Evolutionary conservation across 148 eudicot species (phyloP).

Genomic region (Fallopia convolvulus): DNA sequence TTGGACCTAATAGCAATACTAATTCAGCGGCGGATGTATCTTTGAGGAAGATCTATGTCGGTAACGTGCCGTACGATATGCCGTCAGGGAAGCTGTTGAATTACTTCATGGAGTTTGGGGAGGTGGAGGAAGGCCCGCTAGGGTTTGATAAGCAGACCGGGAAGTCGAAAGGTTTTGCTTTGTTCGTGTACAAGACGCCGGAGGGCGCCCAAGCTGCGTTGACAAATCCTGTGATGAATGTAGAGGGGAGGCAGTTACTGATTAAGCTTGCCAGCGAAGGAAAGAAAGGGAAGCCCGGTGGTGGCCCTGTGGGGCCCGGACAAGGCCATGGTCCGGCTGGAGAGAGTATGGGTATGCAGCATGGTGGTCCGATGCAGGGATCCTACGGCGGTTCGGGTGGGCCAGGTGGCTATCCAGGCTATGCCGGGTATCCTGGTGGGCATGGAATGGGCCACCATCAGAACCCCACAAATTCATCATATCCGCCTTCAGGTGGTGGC

Average conservation of each 20-base stretch:
- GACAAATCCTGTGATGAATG: constrained; percentile 45
- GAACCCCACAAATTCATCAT: constrained; percentile 26
- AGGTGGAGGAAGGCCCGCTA: constrained; percentile 75
- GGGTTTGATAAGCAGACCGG: constrained; percentile 80
- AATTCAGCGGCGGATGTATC: constrained; percentile 27
- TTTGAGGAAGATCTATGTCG: constrained; percentile 61
- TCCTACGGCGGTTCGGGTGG: constrained; percentile 20
- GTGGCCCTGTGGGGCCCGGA: constrained; percentile 13
- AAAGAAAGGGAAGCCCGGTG: constrained; percentile 44
- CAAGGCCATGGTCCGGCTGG: constrained; percentile 17
- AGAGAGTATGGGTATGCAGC: constrained; percentile 29
- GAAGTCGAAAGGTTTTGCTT: constrained; percentile 62
- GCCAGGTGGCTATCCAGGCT: constrained; percentile 26
- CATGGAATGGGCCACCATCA: constrained; percentile 28
- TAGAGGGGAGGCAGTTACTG: constrained; percentile 51
- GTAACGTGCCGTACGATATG: constrained; percentile 66
- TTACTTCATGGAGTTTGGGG: constrained; percentile 49
- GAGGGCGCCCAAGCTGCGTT: constrained; percentile 53
- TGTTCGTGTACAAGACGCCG: constrained; percentile 66
- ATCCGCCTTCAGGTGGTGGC: constrained; percentile 24
- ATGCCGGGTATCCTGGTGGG: constrained; percentile 41
- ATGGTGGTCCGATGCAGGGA: constrained; percentile 24
- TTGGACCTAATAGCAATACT: constrained; percentile 18
- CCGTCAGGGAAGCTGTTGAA: constrained; percentile 42
- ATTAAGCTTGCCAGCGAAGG: constrained; percentile 69